Evolutionary conservation across 768 basidiomycete genomes (phyloP).

Genomic region (Mycena chlorophos): DNA sequence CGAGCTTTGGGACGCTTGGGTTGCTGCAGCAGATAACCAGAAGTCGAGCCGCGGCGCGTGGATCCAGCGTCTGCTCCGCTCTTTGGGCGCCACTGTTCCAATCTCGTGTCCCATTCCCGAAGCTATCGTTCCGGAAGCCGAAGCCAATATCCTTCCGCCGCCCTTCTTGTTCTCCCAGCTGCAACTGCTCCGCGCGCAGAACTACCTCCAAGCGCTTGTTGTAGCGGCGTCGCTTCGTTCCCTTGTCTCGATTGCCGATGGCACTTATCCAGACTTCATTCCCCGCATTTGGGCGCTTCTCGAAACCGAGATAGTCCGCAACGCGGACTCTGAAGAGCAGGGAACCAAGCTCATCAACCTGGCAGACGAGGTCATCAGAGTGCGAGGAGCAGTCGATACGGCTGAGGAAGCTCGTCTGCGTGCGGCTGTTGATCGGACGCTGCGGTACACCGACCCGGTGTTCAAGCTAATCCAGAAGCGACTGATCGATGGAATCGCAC

Average conservation of each 20-base stretch:
- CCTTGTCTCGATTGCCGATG: conserved; percentile 47
- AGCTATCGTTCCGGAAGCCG: neutral
- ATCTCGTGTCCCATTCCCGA: conserved; percentile 39
- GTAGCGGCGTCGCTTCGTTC: conserved; percentile 61
- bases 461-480: conserved; percentile 64
- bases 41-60: conserved; percentile 33
- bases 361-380: conserved; percentile 71
- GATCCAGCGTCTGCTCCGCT: conserved; percentile 49
- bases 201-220: conserved; percentile 69
- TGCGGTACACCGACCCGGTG: conserved; percentile 64
- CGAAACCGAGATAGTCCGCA: conserved; percentile 53
- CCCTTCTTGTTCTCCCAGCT: conserved; percentile 63
- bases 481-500: conserved; percentile 46
- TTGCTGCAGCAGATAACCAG: conserved; percentile 19
- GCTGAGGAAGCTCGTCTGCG: conserved; percentile 54
- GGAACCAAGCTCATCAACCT: conserved; percentile 65
- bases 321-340: conserved; percentile 27
- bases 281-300: conserved; percentile 67
- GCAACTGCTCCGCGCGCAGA: conserved; percentile 58
- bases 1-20: conserved; percentile 37
- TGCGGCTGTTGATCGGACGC: conserved; percentile 60
- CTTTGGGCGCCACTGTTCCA: conserved; percentile 40
- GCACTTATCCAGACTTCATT: conserved; percentile 43
- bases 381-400: conserved; percentile 35
- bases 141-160: conserved; percentile 57